phyloP scores from a whole-genome alignment of 2,329 filamentous ascomycete species.

The Epichloe festucae region DNA sequence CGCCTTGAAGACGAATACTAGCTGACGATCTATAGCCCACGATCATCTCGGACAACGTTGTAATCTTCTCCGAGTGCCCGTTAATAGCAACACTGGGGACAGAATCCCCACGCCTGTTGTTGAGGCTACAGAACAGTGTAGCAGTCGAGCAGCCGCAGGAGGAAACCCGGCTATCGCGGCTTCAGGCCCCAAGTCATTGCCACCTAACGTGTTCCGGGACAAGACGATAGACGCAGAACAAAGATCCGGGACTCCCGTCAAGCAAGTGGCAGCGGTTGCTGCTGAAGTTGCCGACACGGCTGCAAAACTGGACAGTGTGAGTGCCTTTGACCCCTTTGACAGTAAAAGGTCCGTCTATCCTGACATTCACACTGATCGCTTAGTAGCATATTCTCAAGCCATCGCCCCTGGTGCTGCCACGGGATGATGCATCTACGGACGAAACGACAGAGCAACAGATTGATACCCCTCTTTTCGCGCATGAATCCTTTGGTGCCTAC shows the following conservation, averaged over 20 bases:
- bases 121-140: conserved; percentile 6
- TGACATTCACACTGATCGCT: conserved; percentile 9
- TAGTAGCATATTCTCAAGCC: conserved; percentile 8
- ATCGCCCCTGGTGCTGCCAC: neutral
- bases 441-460: conserved; percentile 1
- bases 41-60: conserved; percentile 6
- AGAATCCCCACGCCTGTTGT: conserved; percentile 1
- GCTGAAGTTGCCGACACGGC: conserved; percentile 32
- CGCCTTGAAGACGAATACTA: neutral
- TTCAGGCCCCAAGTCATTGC: conserved; percentile 3
- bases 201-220: conserved; percentile 14
- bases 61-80: conserved; percentile 10
- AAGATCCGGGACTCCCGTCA: conserved; percentile 25
- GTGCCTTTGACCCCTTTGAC: conserved; percentile 1
- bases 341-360: neutral
- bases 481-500: conserved; percentile 32
- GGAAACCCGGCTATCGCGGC: neutral
- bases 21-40: conserved; percentile 1
- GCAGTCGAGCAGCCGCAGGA: neutral
- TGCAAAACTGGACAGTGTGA: conserved; percentile 21
- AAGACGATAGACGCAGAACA: neutral
- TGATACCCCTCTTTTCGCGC: conserved; percentile 30
- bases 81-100: conserved; percentile 6
- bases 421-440: neutral
- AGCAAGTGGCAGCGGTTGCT: conserved; percentile 28